phyloP scores from a whole-genome alignment of 768 basidiomycete species.

The Tulasnella sp. region DNA sequence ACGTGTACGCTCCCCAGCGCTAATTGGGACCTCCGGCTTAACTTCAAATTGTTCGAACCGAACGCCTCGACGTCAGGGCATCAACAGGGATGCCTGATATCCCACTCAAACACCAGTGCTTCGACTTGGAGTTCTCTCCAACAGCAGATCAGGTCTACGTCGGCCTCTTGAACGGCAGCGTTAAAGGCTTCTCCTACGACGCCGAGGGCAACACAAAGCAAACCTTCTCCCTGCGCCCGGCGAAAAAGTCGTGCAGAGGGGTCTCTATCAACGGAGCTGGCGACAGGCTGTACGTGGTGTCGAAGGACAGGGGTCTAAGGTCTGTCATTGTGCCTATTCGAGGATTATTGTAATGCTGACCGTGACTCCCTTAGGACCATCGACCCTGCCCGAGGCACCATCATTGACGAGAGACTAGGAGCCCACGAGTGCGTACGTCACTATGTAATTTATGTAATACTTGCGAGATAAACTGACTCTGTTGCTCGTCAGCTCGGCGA shows the following conservation, averaged over 20 bases:
- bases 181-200: conserved; percentile 74
- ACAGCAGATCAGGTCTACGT: conserved; percentile 55
- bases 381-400: conserved; percentile 47
- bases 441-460: background rate
- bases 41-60: background rate
- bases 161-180: conserved; percentile 67
- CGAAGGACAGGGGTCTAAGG: conserved; percentile 72
- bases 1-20: background rate
- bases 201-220: conserved; percentile 39
- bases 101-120: conserved; percentile 63
- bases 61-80: background rate
- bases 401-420: conserved; percentile 37
- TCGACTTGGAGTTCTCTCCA: conserved; percentile 86
- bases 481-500: conserved; percentile 46
- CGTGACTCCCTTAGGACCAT: conserved; percentile 37
- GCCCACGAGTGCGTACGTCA: conserved; percentile 54
- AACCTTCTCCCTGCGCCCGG: conserved; percentile 57
- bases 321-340: conserved; percentile 31
- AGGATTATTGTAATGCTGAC: background rate
- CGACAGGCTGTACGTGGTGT: conserved; percentile 56
- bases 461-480: background rate
- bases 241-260: conserved; percentile 74
- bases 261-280: conserved; percentile 61
- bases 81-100: conserved; percentile 45
- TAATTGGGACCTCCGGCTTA: background rate